Conservation (phyloP, 2,329 filamentous ascomycete species). For the Cladosporium sp. region DNA sequence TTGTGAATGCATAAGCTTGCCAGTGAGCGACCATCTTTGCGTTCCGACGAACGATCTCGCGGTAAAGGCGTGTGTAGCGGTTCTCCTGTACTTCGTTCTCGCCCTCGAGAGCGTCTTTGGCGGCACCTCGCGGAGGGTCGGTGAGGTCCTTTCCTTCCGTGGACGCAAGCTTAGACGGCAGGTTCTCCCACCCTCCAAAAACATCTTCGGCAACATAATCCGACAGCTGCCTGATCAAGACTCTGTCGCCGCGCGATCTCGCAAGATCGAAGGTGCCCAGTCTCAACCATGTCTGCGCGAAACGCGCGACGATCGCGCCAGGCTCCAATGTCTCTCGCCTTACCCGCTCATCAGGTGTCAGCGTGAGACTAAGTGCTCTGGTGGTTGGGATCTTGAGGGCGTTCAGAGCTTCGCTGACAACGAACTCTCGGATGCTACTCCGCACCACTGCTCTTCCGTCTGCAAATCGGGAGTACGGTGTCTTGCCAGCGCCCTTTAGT, state of each 20-base stretch:
- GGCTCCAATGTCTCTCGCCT: constrained; percentile 79
- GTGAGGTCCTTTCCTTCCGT: constrained; percentile 52
- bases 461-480: constrained; percentile 93
- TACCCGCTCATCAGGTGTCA: constrained; percentile 72
- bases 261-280: constrained; percentile 97
- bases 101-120: constrained; percentile 63
- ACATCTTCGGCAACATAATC: constrained; percentile 87
- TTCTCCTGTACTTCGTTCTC: constrained; percentile 72
- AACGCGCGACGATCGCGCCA: constrained; percentile 87
- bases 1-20: constrained; percentile 99
- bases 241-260: constrained; percentile 75
- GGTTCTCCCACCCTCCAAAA: constrained; percentile 80
- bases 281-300: constrained; percentile 87
- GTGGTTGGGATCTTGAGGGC: constrained; percentile 84
- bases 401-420: constrained; percentile 86
- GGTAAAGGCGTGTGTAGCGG: constrained; percentile 80
- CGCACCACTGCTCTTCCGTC: constrained; percentile 92
- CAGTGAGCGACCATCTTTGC: constrained; percentile 85
- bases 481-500: constrained; percentile 89
- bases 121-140: constrained; percentile 38
- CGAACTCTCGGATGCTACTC: constrained; percentile 89
- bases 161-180: constrained; percentile 60
- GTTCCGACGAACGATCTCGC: constrained; percentile 82
- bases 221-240: constrained; percentile 69
- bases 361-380: constrained; percentile 76